Conservation (phyloP, 2,329 filamentous ascomycete species). For the Proliferodiscus dingleyae region DNA sequence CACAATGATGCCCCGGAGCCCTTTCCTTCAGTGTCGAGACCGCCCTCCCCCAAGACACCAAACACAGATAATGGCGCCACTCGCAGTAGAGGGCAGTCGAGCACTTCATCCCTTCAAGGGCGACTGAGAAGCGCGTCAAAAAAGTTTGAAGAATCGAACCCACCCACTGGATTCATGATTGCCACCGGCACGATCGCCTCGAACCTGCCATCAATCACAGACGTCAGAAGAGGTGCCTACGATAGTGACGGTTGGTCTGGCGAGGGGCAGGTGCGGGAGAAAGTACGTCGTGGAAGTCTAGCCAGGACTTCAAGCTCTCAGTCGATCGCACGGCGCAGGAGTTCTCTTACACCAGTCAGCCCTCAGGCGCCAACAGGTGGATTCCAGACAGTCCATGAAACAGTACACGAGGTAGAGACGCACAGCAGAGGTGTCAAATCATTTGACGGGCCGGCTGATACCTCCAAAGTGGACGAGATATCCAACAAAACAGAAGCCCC, state of each 20-base stretch:
- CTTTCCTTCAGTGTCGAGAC: constrained; percentile 12
- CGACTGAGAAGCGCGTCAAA: constrained; percentile 29
- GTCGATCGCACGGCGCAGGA: too few relatives aligned
- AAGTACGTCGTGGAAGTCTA: constrained; percentile 23
- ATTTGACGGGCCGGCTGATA: constrained; percentile 7
- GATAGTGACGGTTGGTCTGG: constrained; percentile 28
- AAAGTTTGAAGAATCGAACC: constrained; percentile 41
- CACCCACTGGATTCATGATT: constrained; percentile 44
- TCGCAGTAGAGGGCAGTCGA: constrained; percentile 15
- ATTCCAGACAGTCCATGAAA: constrained; percentile 21
- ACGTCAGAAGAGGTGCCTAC: constrained; percentile 30
- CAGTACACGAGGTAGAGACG: constrained; percentile 16
- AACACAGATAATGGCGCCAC: constrained; percentile 11
- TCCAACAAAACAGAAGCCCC: constrained; percentile 4
- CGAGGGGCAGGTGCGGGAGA: constrained; percentile 29
- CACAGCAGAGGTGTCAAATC: background rate
- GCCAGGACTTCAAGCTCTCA: constrained; percentile 13
- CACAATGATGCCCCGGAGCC: constrained; percentile 16
- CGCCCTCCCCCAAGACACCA: constrained; percentile 13
- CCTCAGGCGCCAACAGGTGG: constrained; percentile 10
- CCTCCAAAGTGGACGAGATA: background rate
- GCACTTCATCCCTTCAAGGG: constrained; percentile 19
- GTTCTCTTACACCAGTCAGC: too few relatives aligned
- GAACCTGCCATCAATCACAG: constrained; percentile 25
- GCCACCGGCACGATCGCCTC: constrained; percentile 42